These are phyloP conservation scores for Umbellularia californica DNA, from an alignment of 164 flowering plant genomes.

Conservation along the genomic window DNA sequence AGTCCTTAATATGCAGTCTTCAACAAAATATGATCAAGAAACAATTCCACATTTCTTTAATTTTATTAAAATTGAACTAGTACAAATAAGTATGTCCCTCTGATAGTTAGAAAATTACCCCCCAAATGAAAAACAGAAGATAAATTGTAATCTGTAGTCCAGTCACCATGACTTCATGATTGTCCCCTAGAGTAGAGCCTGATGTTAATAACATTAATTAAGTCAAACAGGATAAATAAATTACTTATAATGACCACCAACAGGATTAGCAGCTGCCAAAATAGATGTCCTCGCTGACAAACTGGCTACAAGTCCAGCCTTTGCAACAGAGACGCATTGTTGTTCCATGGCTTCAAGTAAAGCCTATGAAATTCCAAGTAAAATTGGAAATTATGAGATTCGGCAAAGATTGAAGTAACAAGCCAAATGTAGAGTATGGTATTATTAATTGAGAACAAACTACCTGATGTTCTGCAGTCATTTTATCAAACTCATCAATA, in stretches of 20 bases:
- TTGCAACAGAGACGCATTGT: conserved; percentile 98
- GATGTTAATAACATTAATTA: background rate
- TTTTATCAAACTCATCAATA: conserved; percentile 98
- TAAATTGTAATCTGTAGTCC: too few species aligned
- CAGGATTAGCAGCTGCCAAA: conserved; percentile 98
- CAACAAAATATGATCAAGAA: too few species aligned
- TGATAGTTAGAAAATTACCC: too few species aligned
- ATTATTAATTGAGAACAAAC: conserved; percentile 9
- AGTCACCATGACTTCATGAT: background rate
- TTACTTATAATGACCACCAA: conserved; percentile 99
- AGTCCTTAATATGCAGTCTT: too few species aligned
- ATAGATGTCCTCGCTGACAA: conserved; percentile 94
- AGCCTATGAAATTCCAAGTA: conserved; percentile 41
- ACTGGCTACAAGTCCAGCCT: conserved; percentile 98
- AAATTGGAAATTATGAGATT: background rate
- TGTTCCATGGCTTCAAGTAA: conserved; percentile 99
- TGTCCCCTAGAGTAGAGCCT: background rate
- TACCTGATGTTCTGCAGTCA: conserved; percentile 99
- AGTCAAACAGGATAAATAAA: background rate
- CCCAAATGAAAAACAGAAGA: too few species aligned
- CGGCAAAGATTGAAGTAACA: background rate
- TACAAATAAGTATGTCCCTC: too few species aligned
- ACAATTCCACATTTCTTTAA: too few species aligned
- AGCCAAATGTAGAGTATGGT: background rate
- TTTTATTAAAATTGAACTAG: too few species aligned